phyloP scores from a whole-genome alignment of 192 early-diverging fungal species.

The Fimicolochytrium jonesii region DNA sequence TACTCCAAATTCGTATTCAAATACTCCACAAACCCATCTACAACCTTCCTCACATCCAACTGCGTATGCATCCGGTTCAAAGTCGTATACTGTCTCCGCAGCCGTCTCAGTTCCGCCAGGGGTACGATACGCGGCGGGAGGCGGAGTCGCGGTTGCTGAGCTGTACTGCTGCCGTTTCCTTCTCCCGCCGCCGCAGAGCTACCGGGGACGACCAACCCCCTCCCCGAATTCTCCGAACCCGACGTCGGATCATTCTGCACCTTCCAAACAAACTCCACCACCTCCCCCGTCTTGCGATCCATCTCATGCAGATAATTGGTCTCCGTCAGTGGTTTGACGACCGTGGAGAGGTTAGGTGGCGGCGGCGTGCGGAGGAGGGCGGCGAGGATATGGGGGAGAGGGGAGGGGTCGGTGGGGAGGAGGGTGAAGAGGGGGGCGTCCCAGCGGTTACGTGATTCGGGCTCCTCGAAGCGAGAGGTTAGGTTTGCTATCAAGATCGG shows the following conservation, averaged over 20 bases:
- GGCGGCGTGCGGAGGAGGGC: slow-evolving; percentile 69
- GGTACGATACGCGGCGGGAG: no score
- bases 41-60: slow-evolving; percentile 65
- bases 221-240: not conserved
- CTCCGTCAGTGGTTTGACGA: slow-evolving; percentile 80
- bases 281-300: slow-evolving; percentile 73
- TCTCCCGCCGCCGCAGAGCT: not conserved
- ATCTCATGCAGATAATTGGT: slow-evolving; percentile 91
- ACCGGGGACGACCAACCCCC: not conserved
- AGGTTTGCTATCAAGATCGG: slow-evolving; percentile 68
- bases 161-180: no score
- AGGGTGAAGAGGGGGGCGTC: slow-evolving; percentile 94
- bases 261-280: slow-evolving; percentile 73
- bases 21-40: slow-evolving; percentile 86
- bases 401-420: slow-evolving; percentile 65
- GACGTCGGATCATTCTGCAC: slow-evolving; percentile 58
- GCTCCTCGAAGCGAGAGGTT: slow-evolving; percentile 89
- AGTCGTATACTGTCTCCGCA: slow-evolving; percentile 76
- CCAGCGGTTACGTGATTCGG: slow-evolving; percentile 85
- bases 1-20: slow-evolving; percentile 89
- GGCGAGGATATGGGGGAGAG: slow-evolving; percentile 62
- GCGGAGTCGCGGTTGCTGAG: no score
- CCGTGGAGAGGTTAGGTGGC: slow-evolving; percentile 83
- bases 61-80: slow-evolving; percentile 86
- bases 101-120: slow-evolving; percentile 73